Evolutionary conservation across 139 green algal species (phyloP), one percentile per base, ranked within the genome.

Genomic region (Spirogloea muscicola): DNA sequence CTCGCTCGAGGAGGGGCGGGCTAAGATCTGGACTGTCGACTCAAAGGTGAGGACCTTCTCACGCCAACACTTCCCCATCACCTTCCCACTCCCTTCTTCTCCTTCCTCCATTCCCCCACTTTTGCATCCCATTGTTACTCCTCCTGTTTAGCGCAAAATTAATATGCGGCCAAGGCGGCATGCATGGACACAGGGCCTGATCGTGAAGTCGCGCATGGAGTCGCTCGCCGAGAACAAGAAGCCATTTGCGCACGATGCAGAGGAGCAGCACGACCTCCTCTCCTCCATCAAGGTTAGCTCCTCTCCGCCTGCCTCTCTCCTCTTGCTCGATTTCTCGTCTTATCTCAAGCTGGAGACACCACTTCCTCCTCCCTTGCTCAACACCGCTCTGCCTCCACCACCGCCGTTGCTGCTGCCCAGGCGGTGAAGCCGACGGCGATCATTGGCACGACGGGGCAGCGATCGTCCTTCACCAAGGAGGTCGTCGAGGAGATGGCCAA

Each of bases 221-320:
- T 58, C 55, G 6, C 57, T 76, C n/a, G 25, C 41, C 4, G 79
- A 87, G 49, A 88, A 96, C 88, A 96, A 96, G 83, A 18, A 76
- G 49, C 81, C 87, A 0, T 96, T 95, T 78, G 89, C 89, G n/a
- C 88, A 94, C 65, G 84, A 91, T 42, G 62, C 88, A 3, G 64
- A 73, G 13, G 33, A 65, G 31, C n/a, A 7, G 13, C 49, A 37
- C 9, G 64, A 74, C 49, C 64, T 74, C 44, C 25, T 74, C 10
- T 74, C 48, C 21, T 42, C 64, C 38, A 33, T 74, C 10, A 4
- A 31, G 64, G 64, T 74, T n/a, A 29, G 7, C 13, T 16, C 31
- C 7, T 7, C 46, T 31, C 0, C 25, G 63, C 18, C 5, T n/a
- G n/a, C 27, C n/a, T 58, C 48, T 58, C 48, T 2, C 21, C 46